Evolutionary conservation across 1,139 yeast species (phyloP).

Genomic region (Petasospora rhodanensis): DNA sequence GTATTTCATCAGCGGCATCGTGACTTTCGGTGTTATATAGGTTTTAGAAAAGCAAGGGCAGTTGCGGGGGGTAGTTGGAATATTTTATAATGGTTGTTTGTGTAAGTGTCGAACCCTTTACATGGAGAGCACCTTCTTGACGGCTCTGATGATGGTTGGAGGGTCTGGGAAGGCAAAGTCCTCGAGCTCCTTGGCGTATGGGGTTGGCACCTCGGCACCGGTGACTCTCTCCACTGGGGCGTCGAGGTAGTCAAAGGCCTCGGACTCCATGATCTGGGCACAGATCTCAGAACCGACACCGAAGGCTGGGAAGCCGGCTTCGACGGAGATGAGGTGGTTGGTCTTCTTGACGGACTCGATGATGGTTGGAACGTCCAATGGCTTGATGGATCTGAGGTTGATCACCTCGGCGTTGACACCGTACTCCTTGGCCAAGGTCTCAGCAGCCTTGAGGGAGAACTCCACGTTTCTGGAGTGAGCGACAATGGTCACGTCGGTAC

Average conservation of each 20-base stretch:
- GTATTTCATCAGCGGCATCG: too few relatives aligned
- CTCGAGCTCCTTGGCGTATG: slow-evolving; percentile 94
- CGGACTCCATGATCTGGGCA: slow-evolving; percentile 98
- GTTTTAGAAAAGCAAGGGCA: too few relatives aligned
- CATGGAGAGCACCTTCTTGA: slow-evolving; percentile 81
- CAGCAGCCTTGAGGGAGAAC: slow-evolving; percentile 87
- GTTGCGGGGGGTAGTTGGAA: too few relatives aligned
- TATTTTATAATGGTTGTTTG: too few relatives aligned
- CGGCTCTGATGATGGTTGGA: slow-evolving; percentile 85
- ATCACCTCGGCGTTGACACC: slow-evolving; percentile 91
- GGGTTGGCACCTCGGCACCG: slow-evolving; percentile 99
- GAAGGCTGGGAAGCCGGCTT: slow-evolving; percentile 96
- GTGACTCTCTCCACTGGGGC: slow-evolving; percentile 99
- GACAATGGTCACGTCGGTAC: slow-evolving; percentile 84
- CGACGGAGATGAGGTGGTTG: slow-evolving; percentile 92
- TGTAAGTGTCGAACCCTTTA: too few relatives aligned
- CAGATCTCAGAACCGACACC: slow-evolving; percentile 98
- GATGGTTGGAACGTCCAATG: slow-evolving; percentile 86
- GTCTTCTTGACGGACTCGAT: slow-evolving; percentile 92
- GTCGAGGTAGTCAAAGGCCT: slow-evolving; percentile 96
- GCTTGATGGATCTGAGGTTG: slow-evolving; percentile 96
- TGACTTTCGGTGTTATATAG: too few relatives aligned
- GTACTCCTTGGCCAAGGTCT: slow-evolving; percentile 72
- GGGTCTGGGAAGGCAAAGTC: slow-evolving; percentile 98
- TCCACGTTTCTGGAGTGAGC: slow-evolving; percentile 90